phyloP scores from a whole-genome alignment of 148 eudicot species.

The Vaccinium macrocarpon region DNA sequence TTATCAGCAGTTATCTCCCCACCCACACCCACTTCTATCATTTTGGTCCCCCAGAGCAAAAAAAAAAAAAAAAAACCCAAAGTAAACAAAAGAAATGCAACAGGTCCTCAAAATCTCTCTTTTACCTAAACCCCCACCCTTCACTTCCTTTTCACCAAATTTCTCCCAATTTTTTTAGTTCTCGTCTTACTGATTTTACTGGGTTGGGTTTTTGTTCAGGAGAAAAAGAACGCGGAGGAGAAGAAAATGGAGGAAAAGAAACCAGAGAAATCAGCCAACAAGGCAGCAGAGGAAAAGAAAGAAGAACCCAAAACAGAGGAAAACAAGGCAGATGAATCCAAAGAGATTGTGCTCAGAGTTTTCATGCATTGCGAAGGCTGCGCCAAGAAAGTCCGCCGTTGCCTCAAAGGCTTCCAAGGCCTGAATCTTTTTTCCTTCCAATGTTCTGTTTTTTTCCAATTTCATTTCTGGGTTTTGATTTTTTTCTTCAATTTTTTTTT shows the following conservation, averaged over 20 bases:
- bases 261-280: neutral
- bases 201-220: conserved; percentile 12
- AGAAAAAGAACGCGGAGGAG: conserved; percentile 33
- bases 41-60: neutral
- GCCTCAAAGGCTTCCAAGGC: conserved; percentile 79
- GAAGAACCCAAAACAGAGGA: conserved; percentile 24
- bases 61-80: too few species aligned
- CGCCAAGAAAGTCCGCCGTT: conserved; percentile 75
- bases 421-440: neutral
- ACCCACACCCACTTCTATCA: neutral
- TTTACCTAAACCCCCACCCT: neutral
- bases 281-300: conserved; percentile 23
- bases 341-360: conserved; percentile 66
- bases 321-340: conserved; percentile 26
- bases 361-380: conserved; percentile 99
- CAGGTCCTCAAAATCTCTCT: conserved; percentile 19
- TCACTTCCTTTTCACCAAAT: neutral
- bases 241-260: conserved; percentile 27
- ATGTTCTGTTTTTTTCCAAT: neutral
- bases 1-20: conserved; percentile 11
- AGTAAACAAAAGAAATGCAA: conserved; percentile 21
- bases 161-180: neutral
- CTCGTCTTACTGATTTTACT: neutral
- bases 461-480: too few species aligned
- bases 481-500: neutral